phyloP scores from a whole-genome alignment of 148 eudicot species.

The Vaccinium macrocarpon region DNA sequence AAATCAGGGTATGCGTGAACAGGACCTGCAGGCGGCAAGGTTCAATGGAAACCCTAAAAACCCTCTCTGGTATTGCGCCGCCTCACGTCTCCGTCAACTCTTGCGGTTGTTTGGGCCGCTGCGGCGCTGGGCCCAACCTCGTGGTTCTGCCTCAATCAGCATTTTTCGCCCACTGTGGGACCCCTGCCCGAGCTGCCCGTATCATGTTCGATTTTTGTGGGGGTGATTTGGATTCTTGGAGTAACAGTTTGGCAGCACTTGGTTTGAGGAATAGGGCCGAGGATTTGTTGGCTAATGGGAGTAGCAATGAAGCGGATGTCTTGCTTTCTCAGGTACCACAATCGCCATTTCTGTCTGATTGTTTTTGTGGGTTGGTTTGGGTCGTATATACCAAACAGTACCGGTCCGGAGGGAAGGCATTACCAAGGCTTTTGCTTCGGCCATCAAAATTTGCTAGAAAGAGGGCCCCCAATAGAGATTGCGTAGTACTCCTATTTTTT shows the following conservation, averaged over 20 bases:
- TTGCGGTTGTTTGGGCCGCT: constrained; percentile 71
- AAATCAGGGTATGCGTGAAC: constrained; percentile 71
- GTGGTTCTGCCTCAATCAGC: constrained; percentile 54
- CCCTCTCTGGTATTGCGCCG: constrained; percentile 63
- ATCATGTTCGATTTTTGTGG: constrained; percentile 36
- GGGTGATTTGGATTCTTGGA: constrained; percentile 21
- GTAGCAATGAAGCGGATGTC: constrained; percentile 36
- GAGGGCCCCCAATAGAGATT: too few species aligned
- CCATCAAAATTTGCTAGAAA: too few species aligned
- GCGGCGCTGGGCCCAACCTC: constrained; percentile 78
- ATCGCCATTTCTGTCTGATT: background rate
- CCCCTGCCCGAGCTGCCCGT: constrained; percentile 48
- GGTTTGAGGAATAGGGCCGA: constrained; percentile 78
- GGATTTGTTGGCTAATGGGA: constrained; percentile 32
- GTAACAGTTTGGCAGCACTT: constrained; percentile 59
- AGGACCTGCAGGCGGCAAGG: constrained; percentile 64
- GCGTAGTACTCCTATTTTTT: too few species aligned
- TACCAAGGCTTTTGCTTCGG: too few species aligned
- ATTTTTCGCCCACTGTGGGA: constrained; percentile 57
- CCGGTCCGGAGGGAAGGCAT: too few species aligned
- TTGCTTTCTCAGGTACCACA: constrained; percentile 57
- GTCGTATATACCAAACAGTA: background rate
- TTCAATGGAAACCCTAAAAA: constrained; percentile 45
- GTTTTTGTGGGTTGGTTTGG: background rate
- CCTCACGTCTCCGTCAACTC: constrained; percentile 50